Evolutionary conservation across 352 stramenopile genomes (phyloP), one percentile per base, ranked within the genome.

Genomic region (Paralagenidium karlingii): DNA sequence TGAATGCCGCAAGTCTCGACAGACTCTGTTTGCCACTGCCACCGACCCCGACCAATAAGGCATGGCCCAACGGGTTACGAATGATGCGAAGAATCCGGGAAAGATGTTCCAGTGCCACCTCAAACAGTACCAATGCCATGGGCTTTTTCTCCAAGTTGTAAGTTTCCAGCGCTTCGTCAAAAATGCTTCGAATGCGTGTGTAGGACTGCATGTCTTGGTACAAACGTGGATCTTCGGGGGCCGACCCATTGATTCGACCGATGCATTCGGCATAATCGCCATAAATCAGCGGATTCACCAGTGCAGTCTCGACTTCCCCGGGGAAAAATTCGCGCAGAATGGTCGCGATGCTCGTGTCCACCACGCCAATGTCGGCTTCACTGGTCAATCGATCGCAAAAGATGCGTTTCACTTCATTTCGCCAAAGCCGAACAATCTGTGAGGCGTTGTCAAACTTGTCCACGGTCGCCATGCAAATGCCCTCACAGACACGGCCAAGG

Each of bases 101-200:
- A 8, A 97, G 47, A 47, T 98, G 91, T 43, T 96, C 87, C 2
- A 97, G 61, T n/a, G 89, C 91, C 73, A 94, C 94, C 51, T 97
- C 83, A 51, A 98, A 98, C 9, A 98, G 67, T 4, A 98, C 91
- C 4, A 98, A 60, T 12, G 80, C 83, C 89, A 97, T 96, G 2
- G 87, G 82, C 43, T 96, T 96, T 49, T 96, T 91, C 36, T 96
- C 85, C 15, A 91, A 46, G 44, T 97, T 97, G 68, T 97, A 96
- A 8, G 77, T 87, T 43, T 97, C 87, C 24, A 97, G 53, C 0
- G 94, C 82, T 44, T 96, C 83, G 34, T 96, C 82, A 49, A 98
- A 96, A 34, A 97, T 92, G 34, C 71, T 53, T 3, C 84, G 64
- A 45, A 95, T 90, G n/a, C 62, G 61, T 28, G 82, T 80, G 49